Base-by-base conservation (phyloP, 345 rosid species). In the Dipteronia sinensis region DNA sequence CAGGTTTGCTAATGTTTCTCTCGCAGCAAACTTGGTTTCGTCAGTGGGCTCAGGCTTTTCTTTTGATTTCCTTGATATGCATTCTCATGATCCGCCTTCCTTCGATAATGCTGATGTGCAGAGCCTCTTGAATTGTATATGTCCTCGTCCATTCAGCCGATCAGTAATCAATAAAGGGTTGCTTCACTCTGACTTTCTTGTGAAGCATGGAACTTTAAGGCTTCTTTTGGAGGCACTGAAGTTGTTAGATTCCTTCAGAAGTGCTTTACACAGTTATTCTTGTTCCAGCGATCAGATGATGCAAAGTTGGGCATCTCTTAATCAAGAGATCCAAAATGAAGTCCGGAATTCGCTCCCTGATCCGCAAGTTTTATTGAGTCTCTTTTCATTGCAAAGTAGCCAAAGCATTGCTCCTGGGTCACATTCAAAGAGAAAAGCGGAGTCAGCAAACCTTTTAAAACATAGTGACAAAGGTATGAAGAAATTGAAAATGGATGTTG, bases 121-220 rank as follows among this genome's bases (percentile, higher is more conserved):
- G 83, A 84, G 75, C 77, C 75, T 94, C 82, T 78, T 88, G 81
- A 91, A 78, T 70, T 90, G 96, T 86, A 85, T 89, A 74, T 86
- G 93, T 81, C 93, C 98, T 63, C 88, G 87, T 65, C 84, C 97
- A 72, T 90, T 92, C 76, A 82, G 92, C 84, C 87, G 97, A 80
- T 83, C 97, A 10, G 83, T 86, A 27, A 86, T 92, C 86, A 94
- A 85, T 68, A 94, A 87, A 88, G 97, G 99, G 75, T 80, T 96
- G 87, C 99, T 91, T 76, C 95, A 94, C 83, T 85, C 90, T 66
- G 89, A 94, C 80, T 81, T 87, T 84, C 86, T 91, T 76, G 97
- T 96, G 81, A 94, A 88, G 80, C 91, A 92, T 87, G 97, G 91
- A 80, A 90, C 94, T 69, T 82, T 96, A 82, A 87, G 92, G 84